Percentiles rank a stretch among this genome's conserved stretches.
Evolutionary conservation across 306 rosid species (phyloP).

Genomic region (Prunus mume): DNA sequence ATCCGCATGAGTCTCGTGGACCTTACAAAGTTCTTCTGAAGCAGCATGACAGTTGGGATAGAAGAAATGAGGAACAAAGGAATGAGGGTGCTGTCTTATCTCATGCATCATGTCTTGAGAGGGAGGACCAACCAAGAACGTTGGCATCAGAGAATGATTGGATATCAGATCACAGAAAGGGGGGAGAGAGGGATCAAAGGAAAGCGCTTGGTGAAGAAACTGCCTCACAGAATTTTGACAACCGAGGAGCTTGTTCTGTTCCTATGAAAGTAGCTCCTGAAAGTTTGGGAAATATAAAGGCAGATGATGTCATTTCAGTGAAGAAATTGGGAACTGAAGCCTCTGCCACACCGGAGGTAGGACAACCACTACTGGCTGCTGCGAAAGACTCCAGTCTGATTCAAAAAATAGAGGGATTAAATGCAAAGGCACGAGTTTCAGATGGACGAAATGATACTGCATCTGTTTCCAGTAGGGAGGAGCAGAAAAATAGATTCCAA

Average conservation of each 20-base stretch:
- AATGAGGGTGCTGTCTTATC: conserved; percentile 43
- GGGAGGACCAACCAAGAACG: conserved; percentile 42
- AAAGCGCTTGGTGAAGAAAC: conserved; percentile 40
- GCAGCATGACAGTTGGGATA: conserved; percentile 63
- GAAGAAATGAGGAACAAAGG: conserved; percentile 54
- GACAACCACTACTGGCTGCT: conserved; percentile 38
- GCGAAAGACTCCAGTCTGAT: conserved; percentile 72
- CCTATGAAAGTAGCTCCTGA: conserved; percentile 42
- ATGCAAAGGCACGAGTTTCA: conserved; percentile 79
- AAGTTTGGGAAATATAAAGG: conserved; percentile 32
- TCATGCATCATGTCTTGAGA: conserved; percentile 30
- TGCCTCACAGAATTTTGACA: conserved; percentile 43
- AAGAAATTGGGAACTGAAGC: conserved; percentile 46
- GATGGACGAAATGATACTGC: conserved; percentile 48
- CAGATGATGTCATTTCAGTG: conserved; percentile 38
- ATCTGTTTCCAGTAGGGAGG: conserved; percentile 48
- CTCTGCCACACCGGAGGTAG: conserved; percentile 39
- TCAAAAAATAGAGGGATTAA: conserved; percentile 83
- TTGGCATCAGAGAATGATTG: conserved; percentile 53
- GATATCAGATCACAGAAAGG: conserved; percentile 51
- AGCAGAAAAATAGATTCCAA: conserved; percentile 43
- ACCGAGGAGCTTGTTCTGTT: conserved; percentile 42
- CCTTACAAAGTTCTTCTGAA: conserved; percentile 89
- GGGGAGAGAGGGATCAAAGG: conserved; percentile 44
- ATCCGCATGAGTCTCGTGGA: conserved; percentile 55